Conservation (phyloP, 352 stramenopile genomes). For the Pythium sp. region DNA sequence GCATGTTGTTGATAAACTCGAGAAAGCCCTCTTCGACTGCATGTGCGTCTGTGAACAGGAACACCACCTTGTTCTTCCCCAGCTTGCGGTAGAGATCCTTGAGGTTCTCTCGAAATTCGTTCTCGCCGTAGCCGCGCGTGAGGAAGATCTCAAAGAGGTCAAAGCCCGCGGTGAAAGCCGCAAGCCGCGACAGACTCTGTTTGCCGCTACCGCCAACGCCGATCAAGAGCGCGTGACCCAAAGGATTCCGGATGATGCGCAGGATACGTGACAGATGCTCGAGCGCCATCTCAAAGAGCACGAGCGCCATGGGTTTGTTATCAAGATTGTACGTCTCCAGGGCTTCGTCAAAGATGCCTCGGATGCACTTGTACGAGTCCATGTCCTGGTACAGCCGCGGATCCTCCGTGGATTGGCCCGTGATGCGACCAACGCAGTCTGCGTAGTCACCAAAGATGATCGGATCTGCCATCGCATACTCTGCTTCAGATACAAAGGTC, state of each 20-base stretch:
- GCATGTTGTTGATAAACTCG: slow-evolving; percentile 98
- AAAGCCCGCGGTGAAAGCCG: slow-evolving; percentile 92
- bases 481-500: slow-evolving; percentile 57
- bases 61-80: slow-evolving; percentile 87
- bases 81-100: slow-evolving; percentile 93
- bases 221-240: slow-evolving; percentile 92
- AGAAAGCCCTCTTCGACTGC: slow-evolving; percentile 95
- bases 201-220: slow-evolving; percentile 94
- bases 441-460: slow-evolving; percentile 93
- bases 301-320: slow-evolving; percentile 93
- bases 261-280: slow-evolving; percentile 92
- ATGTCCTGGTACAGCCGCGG: slow-evolving; percentile 93
- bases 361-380: slow-evolving; percentile 88
- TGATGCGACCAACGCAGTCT: slow-evolving; percentile 78
- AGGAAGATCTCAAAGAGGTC: slow-evolving; percentile 95
- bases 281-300: slow-evolving; percentile 95
- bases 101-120: slow-evolving; percentile 92
- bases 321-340: slow-evolving; percentile 94
- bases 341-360: slow-evolving; percentile 91
- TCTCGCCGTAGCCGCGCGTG: slow-evolving; percentile 91
- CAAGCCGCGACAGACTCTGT: slow-evolving; percentile 91
- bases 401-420: slow-evolving; percentile 66
- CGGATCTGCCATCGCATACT: slow-evolving; percentile 74
- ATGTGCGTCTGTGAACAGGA: slow-evolving; percentile 96
- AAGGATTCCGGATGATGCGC: slow-evolving; percentile 90